These are phyloP conservation scores for Claviceps lovelessii DNA, from an alignment of 2,329 filamentous ascomycete genomes.

Conservation along the genomic window DNA sequence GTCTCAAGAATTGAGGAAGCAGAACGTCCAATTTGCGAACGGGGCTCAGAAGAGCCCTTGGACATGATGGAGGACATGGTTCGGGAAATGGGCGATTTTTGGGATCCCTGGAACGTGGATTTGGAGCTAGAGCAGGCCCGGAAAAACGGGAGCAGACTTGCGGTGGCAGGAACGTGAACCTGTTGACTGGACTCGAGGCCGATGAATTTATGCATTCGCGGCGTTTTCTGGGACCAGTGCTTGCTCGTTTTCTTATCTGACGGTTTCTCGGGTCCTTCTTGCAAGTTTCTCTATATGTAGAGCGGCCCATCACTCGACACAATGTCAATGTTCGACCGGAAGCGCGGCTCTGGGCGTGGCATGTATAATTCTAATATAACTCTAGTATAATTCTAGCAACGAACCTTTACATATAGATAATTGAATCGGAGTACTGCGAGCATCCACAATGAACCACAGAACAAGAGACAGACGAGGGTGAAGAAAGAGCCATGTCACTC, in stretches of 20 bases:
- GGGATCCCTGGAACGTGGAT: slow-evolving; percentile 22
- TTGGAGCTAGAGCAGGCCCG: slow-evolving; percentile 20
- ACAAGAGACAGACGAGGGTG: too few species aligned
- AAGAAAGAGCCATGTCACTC: too few species aligned
- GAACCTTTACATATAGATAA: too few species aligned
- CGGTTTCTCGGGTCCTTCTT: background rate
- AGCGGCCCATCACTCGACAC: background rate
- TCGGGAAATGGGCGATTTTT: slow-evolving; percentile 21
- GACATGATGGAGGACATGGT: slow-evolving; percentile 25
- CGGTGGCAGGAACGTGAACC: background rate
- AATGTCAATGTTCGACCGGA: background rate
- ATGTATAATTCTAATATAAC: background rate
- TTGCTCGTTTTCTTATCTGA: background rate
- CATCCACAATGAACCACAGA: too few species aligned
- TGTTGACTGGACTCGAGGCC: background rate
- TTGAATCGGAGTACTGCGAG: too few species aligned
- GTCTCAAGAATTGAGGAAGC: background rate
- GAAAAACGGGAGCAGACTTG: slow-evolving; percentile 3
- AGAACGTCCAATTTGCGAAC: slow-evolving; percentile 3
- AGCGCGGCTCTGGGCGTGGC: background rate
- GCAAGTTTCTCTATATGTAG: background rate
- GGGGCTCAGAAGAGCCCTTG: slow-evolving; percentile 17
- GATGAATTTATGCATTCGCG: background rate
- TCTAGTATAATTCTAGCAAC: too few species aligned
- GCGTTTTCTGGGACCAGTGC: background rate